Evolutionary conservation across 768 basidiomycete species (phyloP).

Genomic region (Rhizopogon salebrosus): DNA sequence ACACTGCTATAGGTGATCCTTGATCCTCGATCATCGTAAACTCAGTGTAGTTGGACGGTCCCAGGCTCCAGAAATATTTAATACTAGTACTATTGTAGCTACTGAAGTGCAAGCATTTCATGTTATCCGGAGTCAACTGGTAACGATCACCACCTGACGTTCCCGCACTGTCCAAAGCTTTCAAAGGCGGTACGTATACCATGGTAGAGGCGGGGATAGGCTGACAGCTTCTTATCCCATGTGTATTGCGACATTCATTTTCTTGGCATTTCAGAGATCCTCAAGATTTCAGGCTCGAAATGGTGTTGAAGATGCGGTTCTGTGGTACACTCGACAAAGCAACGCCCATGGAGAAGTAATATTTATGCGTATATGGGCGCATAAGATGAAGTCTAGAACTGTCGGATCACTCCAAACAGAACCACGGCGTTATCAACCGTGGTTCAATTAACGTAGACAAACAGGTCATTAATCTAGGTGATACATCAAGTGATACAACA

Average conservation of each 20-base stretch:
- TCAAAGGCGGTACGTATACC: no score
- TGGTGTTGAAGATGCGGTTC: neutral
- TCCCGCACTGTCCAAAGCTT: no score
- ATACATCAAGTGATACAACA: constrained; percentile 13
- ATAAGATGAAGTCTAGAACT: neutral
- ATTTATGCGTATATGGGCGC: neutral
- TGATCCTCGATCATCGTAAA: neutral
- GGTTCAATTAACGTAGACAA: neutral
- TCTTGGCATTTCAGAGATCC: neutral
- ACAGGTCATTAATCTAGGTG: neutral
- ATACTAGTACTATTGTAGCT: neutral
- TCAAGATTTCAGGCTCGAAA: neutral
- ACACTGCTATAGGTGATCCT: neutral
- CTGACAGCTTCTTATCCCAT: neutral
- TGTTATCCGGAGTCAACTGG: no score
- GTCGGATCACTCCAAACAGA: neutral
- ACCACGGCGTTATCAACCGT: neutral
- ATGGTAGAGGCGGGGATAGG: no score
- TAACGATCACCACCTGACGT: no score
- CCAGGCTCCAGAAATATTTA: no score
- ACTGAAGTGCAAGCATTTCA: neutral
- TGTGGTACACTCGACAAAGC: neutral
- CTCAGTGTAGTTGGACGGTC: neutral
- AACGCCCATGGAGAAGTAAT: neutral
- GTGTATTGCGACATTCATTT: neutral